Conservation (phyloP, 2,329 filamentous ascomycete species). For the Fusarium subglutinans region DNA sequence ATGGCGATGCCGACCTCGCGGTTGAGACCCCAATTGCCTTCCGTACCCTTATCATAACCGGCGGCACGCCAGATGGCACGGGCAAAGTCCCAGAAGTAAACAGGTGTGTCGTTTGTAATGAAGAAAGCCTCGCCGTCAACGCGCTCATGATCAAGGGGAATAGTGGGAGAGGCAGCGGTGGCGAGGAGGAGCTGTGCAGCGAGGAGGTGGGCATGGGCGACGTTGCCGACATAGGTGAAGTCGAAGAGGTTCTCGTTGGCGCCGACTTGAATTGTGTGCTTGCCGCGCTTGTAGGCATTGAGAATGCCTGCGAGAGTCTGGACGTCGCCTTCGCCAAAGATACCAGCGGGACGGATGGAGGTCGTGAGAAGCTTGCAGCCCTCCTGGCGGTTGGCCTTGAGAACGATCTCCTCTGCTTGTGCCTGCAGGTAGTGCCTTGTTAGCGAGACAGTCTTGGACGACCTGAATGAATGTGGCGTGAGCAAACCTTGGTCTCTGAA, state of each 20-base stretch:
- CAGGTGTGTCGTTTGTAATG: slow-evolving; percentile 87
- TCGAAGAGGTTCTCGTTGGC: slow-evolving; percentile 71
- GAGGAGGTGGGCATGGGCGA: slow-evolving; percentile 82
- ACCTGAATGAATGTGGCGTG: not conserved
- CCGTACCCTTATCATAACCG: slow-evolving; percentile 61
- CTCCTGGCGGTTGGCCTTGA: slow-evolving; percentile 74
- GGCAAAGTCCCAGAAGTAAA: slow-evolving; percentile 92
- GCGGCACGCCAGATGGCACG: slow-evolving; percentile 77
- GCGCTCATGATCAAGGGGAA: slow-evolving; percentile 75
- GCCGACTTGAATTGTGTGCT: slow-evolving; percentile 84
- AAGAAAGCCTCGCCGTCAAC: slow-evolving; percentile 90
- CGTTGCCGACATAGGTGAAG: slow-evolving; percentile 72
- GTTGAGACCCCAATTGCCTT: slow-evolving; percentile 64
- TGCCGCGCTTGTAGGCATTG: slow-evolving; percentile 72
- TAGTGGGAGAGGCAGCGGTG: slow-evolving; percentile 63
- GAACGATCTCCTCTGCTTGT: slow-evolving; percentile 81
- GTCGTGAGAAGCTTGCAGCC: slow-evolving; percentile 74
- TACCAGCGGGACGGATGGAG: slow-evolving; percentile 84
- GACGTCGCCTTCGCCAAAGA: slow-evolving; percentile 90
- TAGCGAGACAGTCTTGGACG: not conserved
- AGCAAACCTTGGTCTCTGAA: slow-evolving; percentile 82
- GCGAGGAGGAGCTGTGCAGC: slow-evolving; percentile 77
- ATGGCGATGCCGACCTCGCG: slow-evolving; percentile 61
- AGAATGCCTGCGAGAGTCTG: slow-evolving; percentile 79
- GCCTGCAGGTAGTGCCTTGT: slow-evolving; percentile 56